A percentile compares a stretch with the other conserved stretches of the same genome.
Conservation (phyloP, 768 basidiomycete genomes). For the Porpolomopsis calyptriformis region DNA sequence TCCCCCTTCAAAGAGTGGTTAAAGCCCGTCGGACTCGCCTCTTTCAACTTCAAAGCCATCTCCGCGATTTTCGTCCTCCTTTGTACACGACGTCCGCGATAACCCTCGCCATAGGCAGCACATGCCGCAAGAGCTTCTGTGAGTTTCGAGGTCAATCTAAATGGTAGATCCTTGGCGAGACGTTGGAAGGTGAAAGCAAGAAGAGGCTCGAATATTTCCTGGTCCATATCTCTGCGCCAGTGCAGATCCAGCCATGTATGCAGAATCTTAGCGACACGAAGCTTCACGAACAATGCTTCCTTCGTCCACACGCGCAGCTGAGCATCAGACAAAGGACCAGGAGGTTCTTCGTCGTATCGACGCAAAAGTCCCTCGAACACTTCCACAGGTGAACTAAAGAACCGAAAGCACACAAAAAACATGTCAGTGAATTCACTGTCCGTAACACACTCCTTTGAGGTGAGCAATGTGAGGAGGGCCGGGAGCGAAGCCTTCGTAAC, state of each 20-base stretch:
- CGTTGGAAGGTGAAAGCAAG: constrained; percentile 15
- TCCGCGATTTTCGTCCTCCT: background rate
- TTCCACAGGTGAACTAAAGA: constrained; percentile 44
- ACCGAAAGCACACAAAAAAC: constrained; percentile 66
- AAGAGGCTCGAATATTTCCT: constrained; percentile 24
- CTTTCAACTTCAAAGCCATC: background rate
- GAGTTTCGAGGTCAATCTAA: constrained; percentile 17
- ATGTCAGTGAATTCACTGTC: constrained; percentile 37
- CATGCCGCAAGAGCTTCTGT: constrained; percentile 19
- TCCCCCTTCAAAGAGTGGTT: background rate
- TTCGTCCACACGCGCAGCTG: constrained; percentile 28
- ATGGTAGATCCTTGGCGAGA: constrained; percentile 14
- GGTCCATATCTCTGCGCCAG: constrained; percentile 50
- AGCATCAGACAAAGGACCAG: constrained; percentile 18
- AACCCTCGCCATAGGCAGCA: background rate
- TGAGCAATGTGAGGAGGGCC: constrained; percentile 36
- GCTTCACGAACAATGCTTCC: constrained; percentile 39
- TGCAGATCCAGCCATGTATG: constrained; percentile 63
- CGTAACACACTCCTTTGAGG: constrained; percentile 27
- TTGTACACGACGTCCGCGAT: background rate
- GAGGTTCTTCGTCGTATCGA: constrained; percentile 37
- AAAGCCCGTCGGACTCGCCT: background rate
- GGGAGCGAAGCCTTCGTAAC: constrained; percentile 26
- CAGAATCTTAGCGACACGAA: constrained; percentile 50
- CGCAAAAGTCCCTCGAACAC: constrained; percentile 30